Percentiles rank a stretch among this genome's conserved stretches.
Conservation (phyloP, 345 rosid species). For the Camelina laxa region DNA sequence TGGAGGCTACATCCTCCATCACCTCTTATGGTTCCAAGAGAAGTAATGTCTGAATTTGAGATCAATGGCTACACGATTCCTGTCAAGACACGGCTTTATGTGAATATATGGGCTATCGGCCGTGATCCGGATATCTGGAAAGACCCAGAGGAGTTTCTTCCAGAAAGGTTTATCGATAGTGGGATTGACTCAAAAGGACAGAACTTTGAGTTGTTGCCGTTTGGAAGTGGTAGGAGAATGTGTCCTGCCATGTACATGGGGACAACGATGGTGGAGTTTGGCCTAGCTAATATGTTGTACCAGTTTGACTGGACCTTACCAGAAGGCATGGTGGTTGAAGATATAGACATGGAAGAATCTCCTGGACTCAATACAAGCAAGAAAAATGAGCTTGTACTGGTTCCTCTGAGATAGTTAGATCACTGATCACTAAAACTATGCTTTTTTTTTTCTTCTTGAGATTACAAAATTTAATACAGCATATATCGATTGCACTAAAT, state of each 20-base stretch:
- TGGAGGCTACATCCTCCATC: constrained; percentile 1
- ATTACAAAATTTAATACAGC: background rate
- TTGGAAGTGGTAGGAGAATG: constrained; percentile 51
- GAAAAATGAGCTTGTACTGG: constrained; percentile 41
- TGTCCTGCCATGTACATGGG: constrained; percentile 43
- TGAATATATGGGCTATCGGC: background rate
- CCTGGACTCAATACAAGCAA: constrained; percentile 39
- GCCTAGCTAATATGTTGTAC: constrained; percentile 47
- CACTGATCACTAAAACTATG: background rate
- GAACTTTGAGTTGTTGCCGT: constrained; percentile 38
- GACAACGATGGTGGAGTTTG: background rate
- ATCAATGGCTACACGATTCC: background rate
- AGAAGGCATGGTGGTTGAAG: constrained; percentile 33
- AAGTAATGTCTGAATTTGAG: constrained; percentile 37
- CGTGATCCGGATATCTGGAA: background rate
- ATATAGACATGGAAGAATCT: constrained; percentile 48
- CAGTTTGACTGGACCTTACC: constrained; percentile 55
- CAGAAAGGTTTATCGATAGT: background rate
- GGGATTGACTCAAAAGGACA: background rate
- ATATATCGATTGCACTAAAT: background rate
- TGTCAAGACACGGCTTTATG: background rate
- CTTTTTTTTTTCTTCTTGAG: background rate
- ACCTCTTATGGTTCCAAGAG: constrained; percentile 38
- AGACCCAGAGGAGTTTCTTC: background rate
- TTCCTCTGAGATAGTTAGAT: constrained; percentile 28